Evolutionary conservation across 2,329 filamentous ascomycete species (phyloP).

Genomic region (Fusarium sarcochroum): DNA sequence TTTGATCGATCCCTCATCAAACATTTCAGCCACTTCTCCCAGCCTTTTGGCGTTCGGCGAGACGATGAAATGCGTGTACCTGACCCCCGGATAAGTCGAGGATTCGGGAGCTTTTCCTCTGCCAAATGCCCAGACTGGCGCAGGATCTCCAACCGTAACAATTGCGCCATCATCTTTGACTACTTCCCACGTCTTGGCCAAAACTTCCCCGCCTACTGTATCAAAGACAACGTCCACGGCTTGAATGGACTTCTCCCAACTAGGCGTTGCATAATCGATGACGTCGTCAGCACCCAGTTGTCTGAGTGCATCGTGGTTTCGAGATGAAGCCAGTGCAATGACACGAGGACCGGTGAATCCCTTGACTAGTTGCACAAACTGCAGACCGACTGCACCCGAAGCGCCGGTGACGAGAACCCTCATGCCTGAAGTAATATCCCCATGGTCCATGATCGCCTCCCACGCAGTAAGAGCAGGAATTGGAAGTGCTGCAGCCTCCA

Average conservation of each 20-base stretch:
- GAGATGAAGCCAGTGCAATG: conserved; percentile 48
- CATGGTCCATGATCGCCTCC: conserved; percentile 20
- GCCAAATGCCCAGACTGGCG: conserved; percentile 52
- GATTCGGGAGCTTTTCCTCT: conserved; percentile 37
- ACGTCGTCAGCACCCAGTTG: conserved; percentile 43
- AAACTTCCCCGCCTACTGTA: conserved; percentile 6
- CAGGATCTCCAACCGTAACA: conserved; percentile 55
- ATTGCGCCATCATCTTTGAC: conserved; percentile 51
- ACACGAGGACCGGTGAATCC: conserved; percentile 41
- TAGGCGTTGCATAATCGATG: conserved; percentile 44
- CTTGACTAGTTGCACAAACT: conserved; percentile 51
- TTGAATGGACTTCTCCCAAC: conserved; percentile 40
- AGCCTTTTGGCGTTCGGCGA: not conserved
- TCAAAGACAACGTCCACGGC: conserved; percentile 22
- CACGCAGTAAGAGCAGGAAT: conserved; percentile 28
- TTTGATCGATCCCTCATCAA: conserved; percentile 3
- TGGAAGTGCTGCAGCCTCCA: conserved; percentile 12
- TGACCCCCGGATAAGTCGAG: conserved; percentile 35
- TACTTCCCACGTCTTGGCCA: conserved; percentile 49
- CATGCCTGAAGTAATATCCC: accelerated
- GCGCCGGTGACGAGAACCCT: conserved; percentile 19
- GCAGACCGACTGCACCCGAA: conserved; percentile 29
- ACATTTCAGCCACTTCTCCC: not conserved
- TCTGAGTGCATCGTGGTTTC: conserved; percentile 31
- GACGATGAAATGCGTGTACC: conserved; percentile 49